Conservation (phyloP, 2,329 filamentous ascomycete genomes). For the Fusarium austroafricanum region DNA sequence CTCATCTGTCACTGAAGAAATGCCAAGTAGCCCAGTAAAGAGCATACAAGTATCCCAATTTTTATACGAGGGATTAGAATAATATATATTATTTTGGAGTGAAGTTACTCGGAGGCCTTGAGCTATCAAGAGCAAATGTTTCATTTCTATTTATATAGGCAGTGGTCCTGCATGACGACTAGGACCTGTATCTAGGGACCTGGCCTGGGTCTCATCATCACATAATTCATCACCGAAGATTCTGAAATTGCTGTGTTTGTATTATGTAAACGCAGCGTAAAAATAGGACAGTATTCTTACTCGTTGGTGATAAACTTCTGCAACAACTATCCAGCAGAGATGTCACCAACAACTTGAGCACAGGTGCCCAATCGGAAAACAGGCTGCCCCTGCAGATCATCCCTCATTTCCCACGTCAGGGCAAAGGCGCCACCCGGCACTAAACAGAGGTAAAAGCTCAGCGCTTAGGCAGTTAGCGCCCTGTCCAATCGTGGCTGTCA, state of each 20-base stretch:
- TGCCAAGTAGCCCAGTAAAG: background rate
- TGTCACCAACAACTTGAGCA: conserved; percentile 18
- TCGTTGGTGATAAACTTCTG: background rate
- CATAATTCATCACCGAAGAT: too few relatives aligned
- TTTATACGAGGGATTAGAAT: too few relatives aligned
- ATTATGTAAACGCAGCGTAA: background rate
- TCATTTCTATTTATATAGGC: too few relatives aligned
- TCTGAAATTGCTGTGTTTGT: background rate
- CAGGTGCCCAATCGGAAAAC: conserved; percentile 22
- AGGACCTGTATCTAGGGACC: too few relatives aligned
- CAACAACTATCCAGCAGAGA: background rate
- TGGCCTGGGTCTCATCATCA: too few relatives aligned
- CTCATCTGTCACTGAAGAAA: background rate
- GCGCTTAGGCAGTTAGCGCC: conserved; percentile 21
- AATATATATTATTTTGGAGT: too few relatives aligned
- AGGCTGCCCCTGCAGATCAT: conserved; percentile 26
- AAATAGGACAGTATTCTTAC: background rate
- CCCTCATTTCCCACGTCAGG: background rate
- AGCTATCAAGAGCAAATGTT: too few relatives aligned
- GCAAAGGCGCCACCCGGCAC: conserved; percentile 5
- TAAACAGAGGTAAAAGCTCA: conserved; percentile 6
- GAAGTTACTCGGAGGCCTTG: too few relatives aligned
- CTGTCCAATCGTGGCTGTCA: conserved; percentile 15
- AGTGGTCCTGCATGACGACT: too few relatives aligned
- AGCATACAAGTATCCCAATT: too few relatives aligned